phyloP scores from a whole-genome alignment of 1,284 basidiomycete species.

The Malassezia vespertilionis region DNA sequence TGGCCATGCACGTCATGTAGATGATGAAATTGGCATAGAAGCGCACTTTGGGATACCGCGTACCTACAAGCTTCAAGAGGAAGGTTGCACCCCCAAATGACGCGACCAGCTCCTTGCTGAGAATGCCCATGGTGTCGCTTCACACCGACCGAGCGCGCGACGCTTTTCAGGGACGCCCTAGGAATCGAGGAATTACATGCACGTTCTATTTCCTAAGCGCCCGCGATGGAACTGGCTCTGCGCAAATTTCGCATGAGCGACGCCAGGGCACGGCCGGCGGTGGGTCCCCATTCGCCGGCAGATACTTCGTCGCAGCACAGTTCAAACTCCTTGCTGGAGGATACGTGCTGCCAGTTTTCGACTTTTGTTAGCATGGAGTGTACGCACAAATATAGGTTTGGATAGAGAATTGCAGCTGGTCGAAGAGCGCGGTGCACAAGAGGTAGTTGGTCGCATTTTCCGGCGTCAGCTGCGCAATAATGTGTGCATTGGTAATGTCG shows the following conservation, averaged over 20 bases:
- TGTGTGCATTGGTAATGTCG: slow-evolving; percentile 61
- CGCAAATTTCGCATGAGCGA: slow-evolving; percentile 17
- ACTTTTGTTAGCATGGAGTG: slow-evolving; percentile 1
- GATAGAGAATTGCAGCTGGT: slow-evolving; percentile 31
- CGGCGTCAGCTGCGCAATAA: slow-evolving; percentile 63
- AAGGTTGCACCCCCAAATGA: too few relatives aligned
- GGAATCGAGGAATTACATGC: too few relatives aligned
- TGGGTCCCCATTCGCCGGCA: slow-evolving; percentile 23
- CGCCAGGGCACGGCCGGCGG: slow-evolving; percentile 11
- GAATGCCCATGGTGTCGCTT: too few relatives aligned
- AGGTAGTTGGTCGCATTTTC: slow-evolving; percentile 62
- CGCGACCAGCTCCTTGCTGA: too few relatives aligned
- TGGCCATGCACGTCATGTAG: slow-evolving; percentile 64
- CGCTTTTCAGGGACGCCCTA: too few relatives aligned
- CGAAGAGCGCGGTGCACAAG: slow-evolving; percentile 50
- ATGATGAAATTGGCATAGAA: slow-evolving; percentile 48
- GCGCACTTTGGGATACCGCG: slow-evolving; percentile 26
- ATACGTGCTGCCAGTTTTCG: slow-evolving; percentile 32
- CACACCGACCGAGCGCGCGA: too few relatives aligned
- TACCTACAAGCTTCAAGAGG: too few relatives aligned
- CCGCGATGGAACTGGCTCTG: too few relatives aligned
- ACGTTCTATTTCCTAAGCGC: too few relatives aligned
- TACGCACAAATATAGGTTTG: slow-evolving; percentile 33
- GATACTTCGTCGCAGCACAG: slow-evolving; percentile 40
- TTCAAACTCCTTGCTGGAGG: slow-evolving; percentile 33